A percentile compares a stretch with the other conserved stretches of the same genome.
Conservation (phyloP, 148 eudicot genomes). For the Rheum nobile region DNA sequence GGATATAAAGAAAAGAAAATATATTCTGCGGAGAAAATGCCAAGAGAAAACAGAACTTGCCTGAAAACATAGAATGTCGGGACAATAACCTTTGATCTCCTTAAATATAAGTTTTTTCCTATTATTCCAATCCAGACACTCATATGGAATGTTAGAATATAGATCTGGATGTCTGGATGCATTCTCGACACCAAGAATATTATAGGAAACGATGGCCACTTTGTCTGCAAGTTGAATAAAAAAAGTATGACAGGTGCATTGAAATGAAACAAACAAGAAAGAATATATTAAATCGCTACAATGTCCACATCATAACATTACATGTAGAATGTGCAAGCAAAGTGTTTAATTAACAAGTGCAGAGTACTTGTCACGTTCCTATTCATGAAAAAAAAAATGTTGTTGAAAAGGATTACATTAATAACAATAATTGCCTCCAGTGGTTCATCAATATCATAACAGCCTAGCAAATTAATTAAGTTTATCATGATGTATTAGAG, state of each 20-base stretch:
- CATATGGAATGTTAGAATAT: constrained; percentile 29
- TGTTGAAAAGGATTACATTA: not conserved
- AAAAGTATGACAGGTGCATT: not conserved
- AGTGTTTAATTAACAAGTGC: not conserved
- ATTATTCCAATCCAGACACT: constrained; percentile 57
- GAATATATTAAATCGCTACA: not conserved
- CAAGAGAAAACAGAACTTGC: constrained; percentile 24
- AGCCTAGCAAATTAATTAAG: not conserved
- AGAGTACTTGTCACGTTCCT: not conserved
- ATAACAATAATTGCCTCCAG: not conserved
- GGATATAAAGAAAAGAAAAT: too few relatives aligned
- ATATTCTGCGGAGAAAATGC: not conserved
- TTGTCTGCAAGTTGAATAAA: constrained; percentile 43
- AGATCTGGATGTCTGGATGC: constrained; percentile 62
- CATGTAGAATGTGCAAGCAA: not conserved
- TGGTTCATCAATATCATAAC: not conserved
- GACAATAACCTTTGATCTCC: constrained; percentile 52
- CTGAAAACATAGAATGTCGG: constrained; percentile 80
- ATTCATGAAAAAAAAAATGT: not conserved
- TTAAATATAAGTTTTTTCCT: constrained; percentile 37
- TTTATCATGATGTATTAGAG: not conserved
- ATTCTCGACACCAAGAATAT: constrained; percentile 83
- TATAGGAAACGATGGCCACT: constrained; percentile 62
- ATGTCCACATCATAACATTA: not conserved
- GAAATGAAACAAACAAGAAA: not conserved